Base-by-base conservation (phyloP, 1,284 basidiomycete species). In the Rhodotorula sp. region DNA sequence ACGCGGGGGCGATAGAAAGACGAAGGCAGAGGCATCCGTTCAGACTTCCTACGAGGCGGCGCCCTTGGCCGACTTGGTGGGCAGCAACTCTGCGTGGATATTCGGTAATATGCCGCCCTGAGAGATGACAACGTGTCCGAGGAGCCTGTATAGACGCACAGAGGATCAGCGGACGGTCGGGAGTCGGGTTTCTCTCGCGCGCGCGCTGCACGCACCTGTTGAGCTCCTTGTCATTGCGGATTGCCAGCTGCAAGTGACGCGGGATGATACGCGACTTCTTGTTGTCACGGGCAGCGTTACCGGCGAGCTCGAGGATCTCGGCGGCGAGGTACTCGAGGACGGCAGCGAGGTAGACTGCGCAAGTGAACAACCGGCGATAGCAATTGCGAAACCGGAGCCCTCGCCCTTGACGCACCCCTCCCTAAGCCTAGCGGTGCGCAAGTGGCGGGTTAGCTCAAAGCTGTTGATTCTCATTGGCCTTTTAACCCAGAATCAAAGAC, bases 221-320 rank as follows among this genome's bases (percentile, higher is more conserved):
- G 24, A 71, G 62, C 78, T 81, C 80, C 75, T 81, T 80, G 64
- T 81, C 80, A 75, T 77, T 77, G 42, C 69, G 86, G 82, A 95
- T 92, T 76, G 91, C 92, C 73, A 94, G 89, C 81, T 93, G 91
- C 69, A 94, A 81, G 82, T 94, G 91, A 80, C 92, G 87, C 70
- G 92, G 92, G 24, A 93, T 90, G 80, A 94, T 93, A 88, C 91
- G 91, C 79, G 91, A 89, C 85, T 93, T 85, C 85, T 88, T 88
- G 83, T 89, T 87, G 78, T 89, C 87, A 72, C 86, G 66, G 78
- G 83, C 81, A 60, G 89, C 91, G 83, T 91, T 91, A 68, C 91
- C 91, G 63, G 91, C 91, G 66, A 93, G 84, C 83, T 94, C 91
- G 71, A 93, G 87, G 78, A 94, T 89, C 82, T 94, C 92, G 62